A percentile compares a stretch with the other conserved stretches of the same genome.
These are phyloP conservation scores for Trichoderma afroharzianum DNA, from an alignment of 2,329 filamentous ascomycete species.

Conservation along the genomic window DNA sequence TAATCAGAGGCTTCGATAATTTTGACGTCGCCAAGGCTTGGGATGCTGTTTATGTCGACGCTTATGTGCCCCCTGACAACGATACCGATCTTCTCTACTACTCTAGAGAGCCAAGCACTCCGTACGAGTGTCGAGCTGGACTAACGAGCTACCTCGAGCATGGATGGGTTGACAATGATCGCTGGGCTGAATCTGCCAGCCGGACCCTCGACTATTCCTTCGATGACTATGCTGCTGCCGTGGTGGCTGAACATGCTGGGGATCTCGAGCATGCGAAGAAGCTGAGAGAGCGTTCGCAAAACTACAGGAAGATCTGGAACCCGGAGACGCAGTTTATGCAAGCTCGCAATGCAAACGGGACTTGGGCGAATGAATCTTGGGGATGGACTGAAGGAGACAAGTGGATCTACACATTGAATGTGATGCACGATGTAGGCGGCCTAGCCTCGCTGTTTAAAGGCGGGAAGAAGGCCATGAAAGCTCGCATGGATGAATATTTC, in stretches of 20 bases:
- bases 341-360: slow-evolving; percentile 44
- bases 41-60: slow-evolving; percentile 42
- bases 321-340: slow-evolving; percentile 44
- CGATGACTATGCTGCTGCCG: slow-evolving; percentile 42
- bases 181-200: slow-evolving; percentile 45
- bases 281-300: slow-evolving; percentile 36
- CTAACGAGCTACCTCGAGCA: slow-evolving; percentile 41
- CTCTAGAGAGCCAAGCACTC: slow-evolving; percentile 43
- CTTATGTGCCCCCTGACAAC: slow-evolving; percentile 41
- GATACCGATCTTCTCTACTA: slow-evolving; percentile 45
- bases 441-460: slow-evolving; percentile 39
- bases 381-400: slow-evolving; percentile 49
- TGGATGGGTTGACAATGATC: slow-evolving; percentile 46
- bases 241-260: slow-evolving; percentile 37
- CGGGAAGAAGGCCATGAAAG: slow-evolving; percentile 34
- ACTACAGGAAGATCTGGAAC: slow-evolving; percentile 43
- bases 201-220: slow-evolving; percentile 47
- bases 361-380: slow-evolving; percentile 41
- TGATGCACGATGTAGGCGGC: slow-evolving; percentile 43
- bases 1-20: slow-evolving; percentile 38
- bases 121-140: slow-evolving; percentile 44
- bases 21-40: slow-evolving; percentile 44
- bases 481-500: slow-evolving; percentile 44
- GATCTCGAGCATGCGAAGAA: slow-evolving; percentile 29
- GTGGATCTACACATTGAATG: slow-evolving; percentile 49